These are phyloP conservation scores for Puccinia sorghi DNA, from an alignment of 1,284 basidiomycete genomes.

Conservation along the genomic window DNA sequence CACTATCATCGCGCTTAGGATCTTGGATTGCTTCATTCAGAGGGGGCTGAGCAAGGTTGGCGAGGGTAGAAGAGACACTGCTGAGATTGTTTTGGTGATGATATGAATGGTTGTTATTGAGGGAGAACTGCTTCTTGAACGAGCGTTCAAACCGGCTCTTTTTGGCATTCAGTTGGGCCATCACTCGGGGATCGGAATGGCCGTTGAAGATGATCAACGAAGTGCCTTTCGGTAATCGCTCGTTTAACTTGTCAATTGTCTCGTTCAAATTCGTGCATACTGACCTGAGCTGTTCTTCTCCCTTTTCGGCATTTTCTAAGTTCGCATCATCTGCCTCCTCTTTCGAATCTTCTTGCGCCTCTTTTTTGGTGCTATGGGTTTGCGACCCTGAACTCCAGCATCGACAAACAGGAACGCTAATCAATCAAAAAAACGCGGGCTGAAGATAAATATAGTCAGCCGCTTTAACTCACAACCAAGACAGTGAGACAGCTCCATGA, in stretches of 20 bases:
- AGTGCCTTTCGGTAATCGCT: constrained; percentile 61
- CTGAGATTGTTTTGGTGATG: constrained; percentile 11
- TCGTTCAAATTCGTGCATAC: constrained; percentile 10
- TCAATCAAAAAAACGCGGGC: background rate
- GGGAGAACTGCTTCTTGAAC: background rate
- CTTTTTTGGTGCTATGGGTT: constrained; percentile 8
- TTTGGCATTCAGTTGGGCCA: constrained; percentile 20
- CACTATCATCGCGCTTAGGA: background rate
- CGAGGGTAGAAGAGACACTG: constrained; percentile 5
- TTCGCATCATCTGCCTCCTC: background rate
- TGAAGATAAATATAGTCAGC: constrained; percentile 49
- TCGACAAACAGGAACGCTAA: constrained; percentile 15
- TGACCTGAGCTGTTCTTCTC: background rate
- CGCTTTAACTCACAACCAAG: constrained; percentile 69
- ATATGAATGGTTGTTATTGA: background rate
- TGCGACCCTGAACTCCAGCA: constrained; percentile 54
- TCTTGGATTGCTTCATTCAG: background rate
- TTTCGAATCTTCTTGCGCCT: background rate
- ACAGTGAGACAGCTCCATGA: constrained; percentile 73
- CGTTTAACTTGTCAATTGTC: constrained; percentile 12
- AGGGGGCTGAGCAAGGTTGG: constrained; percentile 13
- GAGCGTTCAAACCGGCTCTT: constrained; percentile 29
- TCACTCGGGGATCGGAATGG: constrained; percentile 73
- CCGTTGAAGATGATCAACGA: constrained; percentile 82
- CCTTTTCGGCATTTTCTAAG: background rate